phyloP scores from a whole-genome alignment of 192 early-diverging fungal species.

The Jimgerdemannia lactiflua region DNA sequence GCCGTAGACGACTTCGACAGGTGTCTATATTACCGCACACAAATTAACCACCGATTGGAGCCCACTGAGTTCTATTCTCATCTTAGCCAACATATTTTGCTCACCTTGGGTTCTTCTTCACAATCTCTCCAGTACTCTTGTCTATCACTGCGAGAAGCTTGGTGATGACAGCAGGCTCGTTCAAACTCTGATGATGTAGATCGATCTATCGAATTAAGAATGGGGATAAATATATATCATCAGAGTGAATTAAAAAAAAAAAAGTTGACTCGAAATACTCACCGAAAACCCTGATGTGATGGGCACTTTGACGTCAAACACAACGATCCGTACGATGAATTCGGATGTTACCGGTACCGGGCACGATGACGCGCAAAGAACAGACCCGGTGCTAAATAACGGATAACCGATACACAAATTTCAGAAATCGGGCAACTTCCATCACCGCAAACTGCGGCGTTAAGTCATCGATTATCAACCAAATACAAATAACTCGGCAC shows the following conservation, averaged over 20 bases:
- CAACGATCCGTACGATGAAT: conserved; percentile 85
- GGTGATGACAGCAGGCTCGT: conserved; percentile 74
- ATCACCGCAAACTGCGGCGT: no score
- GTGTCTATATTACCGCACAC: conserved; percentile 23
- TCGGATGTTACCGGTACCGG: conserved; percentile 77
- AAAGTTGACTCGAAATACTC: conserved; percentile 28
- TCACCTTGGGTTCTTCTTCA: conserved; percentile 79
- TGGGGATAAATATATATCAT: neutral
- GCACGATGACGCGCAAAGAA: conserved; percentile 67
- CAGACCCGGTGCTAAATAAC: conserved; percentile 64
- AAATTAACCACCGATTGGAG: neutral
- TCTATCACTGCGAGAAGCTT: conserved; percentile 78
- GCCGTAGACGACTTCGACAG: conserved; percentile 63
- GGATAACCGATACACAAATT: conserved; percentile 19
- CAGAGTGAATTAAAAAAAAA: neutral
- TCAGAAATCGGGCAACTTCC: conserved; percentile 1
- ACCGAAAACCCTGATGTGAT: conserved; percentile 90
- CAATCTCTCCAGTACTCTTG: conserved; percentile 79
- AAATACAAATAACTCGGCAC: conserved; percentile 22
- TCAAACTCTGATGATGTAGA: conserved; percentile 81
- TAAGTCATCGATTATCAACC: no score
- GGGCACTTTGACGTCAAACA: conserved; percentile 91
- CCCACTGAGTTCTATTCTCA: neutral
- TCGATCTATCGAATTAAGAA: conserved; percentile 48
- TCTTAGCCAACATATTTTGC: no score